Base-by-base conservation (phyloP, 2,329 filamentous ascomycete genomes). In the Arachnopeziza araneosa region DNA sequence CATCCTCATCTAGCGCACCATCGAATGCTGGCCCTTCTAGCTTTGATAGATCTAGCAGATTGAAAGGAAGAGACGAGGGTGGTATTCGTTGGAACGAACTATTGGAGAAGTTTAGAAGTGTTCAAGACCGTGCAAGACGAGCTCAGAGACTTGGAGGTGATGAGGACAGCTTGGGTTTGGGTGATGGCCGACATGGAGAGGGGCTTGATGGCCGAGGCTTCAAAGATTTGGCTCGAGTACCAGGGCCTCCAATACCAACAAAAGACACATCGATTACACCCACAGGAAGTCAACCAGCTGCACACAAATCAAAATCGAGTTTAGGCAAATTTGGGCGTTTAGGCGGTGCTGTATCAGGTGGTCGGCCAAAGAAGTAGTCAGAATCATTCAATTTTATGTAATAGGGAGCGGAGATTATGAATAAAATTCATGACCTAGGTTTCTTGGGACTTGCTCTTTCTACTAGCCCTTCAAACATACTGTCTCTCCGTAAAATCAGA, bases 41-140 rank as follows among this genome's bases (percentile, higher is more conserved):
- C 65, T 91, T 88, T 73, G 88, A 92, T 68, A 81, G 89, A 61
- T 82, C 87, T 32, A 93, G 90, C 67, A 82, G 92, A 62, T 80
- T 97, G 54, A 81, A 97, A 84, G 73, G 85, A 83, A 54, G 93
- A 58, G 91, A 96, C 65, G 93, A 97, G 58, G 85, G 84, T 57
- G 87, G 85, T 36, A 96, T 99, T 67, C 88, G 89, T 58, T 99
- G 95, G 95, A 85, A 83, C 2, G 95, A 99, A 68, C 80, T 99
- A 44, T 82, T 99, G 5, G 95, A 99, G 65, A 96, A 97, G 71
- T 99, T 99, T 76, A 90, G 90, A 66, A 85, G 82, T 56, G 93
- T 96, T 1, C 95, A 99, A 71, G 95, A 99, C 67, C 86, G 85
- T 62, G 89, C 93, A 6, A 83, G 92, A 58, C 82, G 91, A 57